Percentiles rank a stretch among this genome's conserved stretches.
These are phyloP conservation scores for Niebla homalea DNA, from an alignment of 495 filamentous ascomycete species.

Conservation along the genomic window DNA sequence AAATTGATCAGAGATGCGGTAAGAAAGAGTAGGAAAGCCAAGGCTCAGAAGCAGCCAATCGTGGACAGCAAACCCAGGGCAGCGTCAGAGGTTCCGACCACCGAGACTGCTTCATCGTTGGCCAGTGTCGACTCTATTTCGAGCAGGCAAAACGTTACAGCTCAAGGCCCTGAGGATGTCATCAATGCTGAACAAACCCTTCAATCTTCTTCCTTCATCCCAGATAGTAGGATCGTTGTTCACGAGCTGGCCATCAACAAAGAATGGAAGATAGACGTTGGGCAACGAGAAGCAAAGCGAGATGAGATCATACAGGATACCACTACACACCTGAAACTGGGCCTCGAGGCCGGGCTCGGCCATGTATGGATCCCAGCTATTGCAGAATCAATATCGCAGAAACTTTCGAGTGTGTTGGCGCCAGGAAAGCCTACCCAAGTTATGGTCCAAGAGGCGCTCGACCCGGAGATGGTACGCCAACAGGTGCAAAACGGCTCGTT, in stretches of 20 bases:
- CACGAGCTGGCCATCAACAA: slow-evolving; percentile 89
- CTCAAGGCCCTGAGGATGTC: slow-evolving; percentile 16
- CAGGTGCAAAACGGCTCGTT: slow-evolving; percentile 74
- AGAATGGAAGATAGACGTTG: slow-evolving; percentile 53
- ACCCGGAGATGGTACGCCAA: slow-evolving; percentile 58
- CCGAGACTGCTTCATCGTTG: slow-evolving; percentile 28
- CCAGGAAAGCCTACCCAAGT: slow-evolving; percentile 69
- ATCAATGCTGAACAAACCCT: slow-evolving; percentile 28
- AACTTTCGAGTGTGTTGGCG: slow-evolving; percentile 68
- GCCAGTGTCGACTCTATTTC: slow-evolving; percentile 19
- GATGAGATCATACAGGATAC: slow-evolving; percentile 47
- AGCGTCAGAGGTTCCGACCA: slow-evolving; percentile 19
- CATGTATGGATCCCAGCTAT: slow-evolving; percentile 68
- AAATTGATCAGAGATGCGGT: slow-evolving; percentile 72
- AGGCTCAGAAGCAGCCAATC: slow-evolving; percentile 52
- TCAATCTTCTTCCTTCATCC: slow-evolving; percentile 50
- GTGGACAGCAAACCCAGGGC: slow-evolving; percentile 59
- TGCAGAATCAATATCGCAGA: slow-evolving; percentile 72
- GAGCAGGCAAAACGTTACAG: slow-evolving; percentile 30
- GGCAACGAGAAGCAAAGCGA: slow-evolving; percentile 34
- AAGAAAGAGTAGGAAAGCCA: slow-evolving; percentile 59
- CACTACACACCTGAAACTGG: slow-evolving; percentile 62
- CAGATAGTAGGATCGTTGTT: slow-evolving; percentile 71
- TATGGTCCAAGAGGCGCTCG: slow-evolving; percentile 73
- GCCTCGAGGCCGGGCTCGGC: slow-evolving; percentile 56